A percentile compares a stretch with the other conserved stretches of the same genome.
Evolutionary conservation across 306 rosid species (phyloP).

Genomic region (Mimosa pudica): DNA sequence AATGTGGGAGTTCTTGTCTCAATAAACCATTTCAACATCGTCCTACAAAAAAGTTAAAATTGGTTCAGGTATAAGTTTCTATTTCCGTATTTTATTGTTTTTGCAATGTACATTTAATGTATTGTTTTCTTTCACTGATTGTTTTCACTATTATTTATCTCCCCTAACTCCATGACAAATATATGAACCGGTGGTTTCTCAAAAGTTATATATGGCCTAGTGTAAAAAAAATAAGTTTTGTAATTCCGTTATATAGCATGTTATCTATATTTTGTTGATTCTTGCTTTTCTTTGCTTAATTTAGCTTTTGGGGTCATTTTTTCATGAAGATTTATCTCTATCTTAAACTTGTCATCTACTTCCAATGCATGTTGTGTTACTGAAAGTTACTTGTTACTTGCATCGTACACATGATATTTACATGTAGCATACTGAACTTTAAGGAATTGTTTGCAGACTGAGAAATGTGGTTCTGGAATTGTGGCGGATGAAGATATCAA

Average conservation of each 20-base stretch:
- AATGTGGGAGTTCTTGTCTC: constrained; percentile 80
- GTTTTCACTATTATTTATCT: neutral
- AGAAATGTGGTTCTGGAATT: constrained; percentile 93
- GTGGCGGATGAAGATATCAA: constrained; percentile 88
- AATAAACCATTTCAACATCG: constrained; percentile 89
- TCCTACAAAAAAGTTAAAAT: constrained; percentile 80
- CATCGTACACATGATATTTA: constrained; percentile 4
- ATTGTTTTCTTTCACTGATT: constrained; percentile 11
- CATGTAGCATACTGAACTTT: constrained; percentile 30
- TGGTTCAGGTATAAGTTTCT: constrained; percentile 66
- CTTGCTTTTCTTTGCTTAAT: neutral
- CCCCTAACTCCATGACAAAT: constrained; percentile 1
- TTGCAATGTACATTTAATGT: constrained; percentile 8
- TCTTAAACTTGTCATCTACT: neutral
- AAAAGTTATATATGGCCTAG: too few species aligned
- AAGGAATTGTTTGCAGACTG: constrained; percentile 67
- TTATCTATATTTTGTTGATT: constrained; percentile 6
- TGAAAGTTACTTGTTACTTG: constrained; percentile 13
- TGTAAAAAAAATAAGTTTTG: neutral
- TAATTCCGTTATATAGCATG: constrained; percentile 14
- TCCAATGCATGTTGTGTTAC: neutral
- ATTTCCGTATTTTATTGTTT: constrained; percentile 3
- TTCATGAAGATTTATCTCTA: constrained; percentile 6
- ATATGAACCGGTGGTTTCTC: too few species aligned
- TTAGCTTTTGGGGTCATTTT: neutral